These are phyloP conservation scores for Talaromyces islandicus DNA, from an alignment of 2,329 filamentous ascomycete species.

Conservation along the genomic window DNA sequence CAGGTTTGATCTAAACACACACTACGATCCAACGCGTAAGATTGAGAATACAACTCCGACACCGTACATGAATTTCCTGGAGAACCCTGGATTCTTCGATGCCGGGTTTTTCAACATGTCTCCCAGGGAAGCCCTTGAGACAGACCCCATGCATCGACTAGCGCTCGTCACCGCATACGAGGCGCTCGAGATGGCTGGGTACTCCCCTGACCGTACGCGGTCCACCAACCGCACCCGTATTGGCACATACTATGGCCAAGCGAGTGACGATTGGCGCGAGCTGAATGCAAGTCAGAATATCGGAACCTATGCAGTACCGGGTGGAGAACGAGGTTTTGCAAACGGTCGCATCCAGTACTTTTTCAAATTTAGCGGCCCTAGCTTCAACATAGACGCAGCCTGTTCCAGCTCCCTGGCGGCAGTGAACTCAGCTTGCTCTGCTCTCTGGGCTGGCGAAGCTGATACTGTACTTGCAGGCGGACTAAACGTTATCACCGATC, in stretches of 20 bases:
- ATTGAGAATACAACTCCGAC: slow-evolving; percentile 65
- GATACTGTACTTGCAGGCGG: slow-evolving; percentile 74
- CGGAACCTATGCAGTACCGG: slow-evolving; percentile 62
- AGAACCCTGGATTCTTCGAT: slow-evolving; percentile 71
- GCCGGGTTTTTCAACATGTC: slow-evolving; percentile 84
- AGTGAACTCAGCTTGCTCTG: slow-evolving; percentile 58
- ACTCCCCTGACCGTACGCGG: slow-evolving; percentile 64
- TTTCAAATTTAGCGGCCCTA: no score
- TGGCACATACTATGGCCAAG: slow-evolving; percentile 69
- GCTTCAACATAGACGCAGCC: slow-evolving; percentile 66
- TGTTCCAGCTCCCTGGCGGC: slow-evolving; percentile 70
- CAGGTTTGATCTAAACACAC: slow-evolving; percentile 62
- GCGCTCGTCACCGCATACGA: slow-evolving; percentile 73
- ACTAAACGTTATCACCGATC: slow-evolving; percentile 69
- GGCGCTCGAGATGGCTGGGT: slow-evolving; percentile 73
- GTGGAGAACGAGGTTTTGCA: slow-evolving; percentile 55
- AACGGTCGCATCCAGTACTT: slow-evolving; percentile 65
- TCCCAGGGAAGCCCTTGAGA: slow-evolving; percentile 59
- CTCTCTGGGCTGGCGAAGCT: slow-evolving; percentile 68
- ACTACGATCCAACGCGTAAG: slow-evolving; percentile 63
- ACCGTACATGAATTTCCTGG: slow-evolving; percentile 64
- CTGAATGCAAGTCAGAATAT: slow-evolving; percentile 67
- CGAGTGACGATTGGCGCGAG: slow-evolving; percentile 71
- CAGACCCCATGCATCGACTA: slow-evolving; percentile 74
- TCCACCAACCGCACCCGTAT: slow-evolving; percentile 60